Base-by-base conservation (phyloP, 2,329 filamentous ascomycete genomes). In the Aspergillus sergii region DNA sequence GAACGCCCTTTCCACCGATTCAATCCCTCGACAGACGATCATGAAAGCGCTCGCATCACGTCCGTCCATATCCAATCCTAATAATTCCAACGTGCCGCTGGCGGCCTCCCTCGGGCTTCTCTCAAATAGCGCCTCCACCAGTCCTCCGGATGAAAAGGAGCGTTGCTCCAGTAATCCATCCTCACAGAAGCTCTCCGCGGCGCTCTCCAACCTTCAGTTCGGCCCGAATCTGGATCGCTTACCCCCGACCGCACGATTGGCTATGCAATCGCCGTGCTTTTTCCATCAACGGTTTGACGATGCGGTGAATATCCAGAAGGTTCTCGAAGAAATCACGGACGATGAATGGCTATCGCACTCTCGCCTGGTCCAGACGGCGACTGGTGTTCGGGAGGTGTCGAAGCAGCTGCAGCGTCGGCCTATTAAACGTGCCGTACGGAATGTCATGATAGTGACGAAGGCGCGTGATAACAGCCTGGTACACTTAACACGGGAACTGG, bases 381-480 rank as follows among this genome's bases (percentile, higher is more conserved):
- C 93, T 0, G 92, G 93, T 54, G 95, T 99, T 23, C 89, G 95
- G 59, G 95, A 99, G 79, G 94, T 99, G 14, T 96, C 93, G 19
- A 94, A 96, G 79, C 95, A 98, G 80, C 85, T 99, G 63, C 94
- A 97, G 80, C 89, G 94, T 61, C 88, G 93, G 46, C 94, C 95
- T 26, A 93, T 98, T 78, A 95, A 92, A 80, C 90, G 94, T 69
- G 94, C 94, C 12, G 94, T 99, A 54, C 89, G 88, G 73, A 97
- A 93, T 76, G 88, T 99, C 73, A 98, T 99, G 95, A 97, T 99
- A 73, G 92, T 99, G 68, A 99, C 95, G 65, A 99, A 98, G 80
- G 95, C 95, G 26, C 89, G 95, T 66, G 95, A 99, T 80, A 98
- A 99, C 75, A 89, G 92, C 70, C 85, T 99, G 19, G 94, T 99